Evolutionary conservation across 192 early-diverging fungal genomes (phyloP).

Genomic region (Umbelopsis vinacea): DNA sequence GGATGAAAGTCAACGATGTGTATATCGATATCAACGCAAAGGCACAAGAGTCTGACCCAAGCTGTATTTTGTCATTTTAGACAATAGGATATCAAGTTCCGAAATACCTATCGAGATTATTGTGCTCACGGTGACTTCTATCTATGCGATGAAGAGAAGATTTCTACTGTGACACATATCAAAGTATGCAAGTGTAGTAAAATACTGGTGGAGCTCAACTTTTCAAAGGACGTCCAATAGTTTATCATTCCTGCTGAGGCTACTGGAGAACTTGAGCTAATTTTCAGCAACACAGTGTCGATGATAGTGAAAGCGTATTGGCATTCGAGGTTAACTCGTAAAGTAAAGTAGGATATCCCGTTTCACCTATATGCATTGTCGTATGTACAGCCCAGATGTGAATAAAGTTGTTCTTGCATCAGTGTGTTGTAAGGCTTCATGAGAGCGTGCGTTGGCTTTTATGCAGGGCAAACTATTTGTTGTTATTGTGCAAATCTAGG

Average conservation of each 20-base stretch:
- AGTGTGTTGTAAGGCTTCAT: no score
- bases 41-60: background rate
- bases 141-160: background rate
- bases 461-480: no score
- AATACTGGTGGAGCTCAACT: background rate
- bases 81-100: background rate
- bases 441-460: no score
- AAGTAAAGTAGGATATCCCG: background rate
- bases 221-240: background rate
- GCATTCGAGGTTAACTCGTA: background rate
- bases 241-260: background rate
- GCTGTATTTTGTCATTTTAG: background rate
- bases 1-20: slow-evolving; percentile 1
- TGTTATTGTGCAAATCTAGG: no score
- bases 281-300: background rate
- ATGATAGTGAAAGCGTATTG: background rate
- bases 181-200: background rate
- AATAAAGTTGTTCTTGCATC: no score
- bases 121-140: background rate
- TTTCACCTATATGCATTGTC: no score
- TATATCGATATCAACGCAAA: background rate
- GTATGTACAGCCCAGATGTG: no score
- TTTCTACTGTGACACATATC: background rate
- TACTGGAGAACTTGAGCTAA: background rate
- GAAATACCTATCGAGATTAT: background rate